Evolutionary conservation across 169 alveolate species (phyloP), one percentile per base, ranked within the genome.

Genomic region (Eimeria acervulina): DNA sequence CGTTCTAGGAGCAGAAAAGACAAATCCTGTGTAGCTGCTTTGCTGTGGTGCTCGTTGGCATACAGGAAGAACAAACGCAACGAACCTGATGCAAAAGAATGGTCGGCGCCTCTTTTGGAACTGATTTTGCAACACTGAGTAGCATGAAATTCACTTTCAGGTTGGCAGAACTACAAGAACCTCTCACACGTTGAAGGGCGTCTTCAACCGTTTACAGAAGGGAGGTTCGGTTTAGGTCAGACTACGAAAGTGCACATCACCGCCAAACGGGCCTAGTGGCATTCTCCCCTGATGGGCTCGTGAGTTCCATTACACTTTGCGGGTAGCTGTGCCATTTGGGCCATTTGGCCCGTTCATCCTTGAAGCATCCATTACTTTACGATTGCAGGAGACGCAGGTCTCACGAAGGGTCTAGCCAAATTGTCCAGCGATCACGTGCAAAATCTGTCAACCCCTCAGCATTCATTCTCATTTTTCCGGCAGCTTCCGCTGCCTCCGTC

Each of bases 401-500:
- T 74, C 88, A 78, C 7, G 55, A 40, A 15, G 10, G 63, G 19
- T 38, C 40, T 40, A 44, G 40, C 38, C 55, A n/a, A n/a, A 44
- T 19, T 5, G 51, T 78, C 88, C 61, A 28, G 7, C 21, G 66
- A 44, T 26, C 38, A 26, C 21, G 8, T n/a, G 61, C 66, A 40
- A 78, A 42, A 38, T 78, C 88, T 38, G 10, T 44, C 42, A 78
- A 26, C 42, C 66, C 88, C 12, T 38, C 61, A n/a, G 66, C 88
- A 44, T 40, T 61, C 66, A 23, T 40, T 40, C 40, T 40, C 42
- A 78, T 15, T 5, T 40, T 78, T 44, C 66, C 88, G 8, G 88
- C 88, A 23, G 88, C 61, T 44, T 78, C 31, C 42, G 40, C 88
- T 42, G 88, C 88, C 40, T 78, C 88, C 40, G 88, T 44, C 26